A percentile compares a stretch with the other conserved stretches of the same genome.
Conservation (phyloP, 352 stramenopile species). For the Blastocystis sp. region DNA sequence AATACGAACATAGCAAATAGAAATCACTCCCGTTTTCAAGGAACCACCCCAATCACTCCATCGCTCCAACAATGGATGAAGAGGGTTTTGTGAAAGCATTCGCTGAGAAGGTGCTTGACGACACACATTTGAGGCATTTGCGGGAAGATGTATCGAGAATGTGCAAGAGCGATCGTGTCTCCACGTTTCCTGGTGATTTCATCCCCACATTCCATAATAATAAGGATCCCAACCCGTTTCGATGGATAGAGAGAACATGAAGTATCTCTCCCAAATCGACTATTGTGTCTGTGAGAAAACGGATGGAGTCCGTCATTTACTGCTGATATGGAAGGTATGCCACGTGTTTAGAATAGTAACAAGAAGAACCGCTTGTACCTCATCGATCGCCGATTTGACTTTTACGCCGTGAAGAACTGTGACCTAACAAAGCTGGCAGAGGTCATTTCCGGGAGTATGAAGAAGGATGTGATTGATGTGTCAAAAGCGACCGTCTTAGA, state of each 20-base stretch:
- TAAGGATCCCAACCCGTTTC: conserved; percentile 66
- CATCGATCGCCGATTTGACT: conserved; percentile 59
- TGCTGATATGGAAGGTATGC: conserved; percentile 61
- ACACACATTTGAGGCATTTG: conserved; percentile 7
- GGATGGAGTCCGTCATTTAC: conserved; percentile 55
- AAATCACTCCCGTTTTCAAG: not conserved
- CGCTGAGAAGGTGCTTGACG: not conserved
- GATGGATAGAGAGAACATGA: conserved; percentile 62
- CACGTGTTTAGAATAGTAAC: not conserved
- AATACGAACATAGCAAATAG: not conserved
- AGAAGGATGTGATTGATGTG: conserved; percentile 1
- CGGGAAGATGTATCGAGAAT: conserved; percentile 59
- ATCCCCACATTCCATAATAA: not conserved
- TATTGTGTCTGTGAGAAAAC: conserved; percentile 68
- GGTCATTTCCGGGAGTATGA: not conserved
- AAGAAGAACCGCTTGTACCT: conserved; percentile 55
- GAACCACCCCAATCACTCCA: not conserved
- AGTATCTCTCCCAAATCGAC: conserved; percentile 40
- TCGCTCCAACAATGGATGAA: not conserved
- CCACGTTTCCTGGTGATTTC: conserved; percentile 40
- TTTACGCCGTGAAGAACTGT: conserved; percentile 23
- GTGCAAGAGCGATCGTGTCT: conserved; percentile 15
- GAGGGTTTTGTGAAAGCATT: conserved; percentile 31
- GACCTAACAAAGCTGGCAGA: not conserved
- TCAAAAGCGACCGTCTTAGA: conserved; percentile 38